Evolutionary conservation across 1,139 yeast genomes (phyloP), one percentile per base, ranked within the genome.

Genomic region (Taiozyma sp.): DNA sequence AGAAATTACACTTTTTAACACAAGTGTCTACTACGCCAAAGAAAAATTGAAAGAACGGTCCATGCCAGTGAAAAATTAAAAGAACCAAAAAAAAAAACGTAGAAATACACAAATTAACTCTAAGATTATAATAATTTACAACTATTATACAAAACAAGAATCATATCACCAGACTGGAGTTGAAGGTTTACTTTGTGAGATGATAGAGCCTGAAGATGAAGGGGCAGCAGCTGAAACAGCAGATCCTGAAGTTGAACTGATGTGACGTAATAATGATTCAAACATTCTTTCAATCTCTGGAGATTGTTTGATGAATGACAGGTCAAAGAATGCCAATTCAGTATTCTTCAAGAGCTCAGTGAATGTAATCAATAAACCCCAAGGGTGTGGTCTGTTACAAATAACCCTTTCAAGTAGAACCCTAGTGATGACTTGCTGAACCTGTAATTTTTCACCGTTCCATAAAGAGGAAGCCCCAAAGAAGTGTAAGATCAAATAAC

Each of bases 351-450:
- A 71, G 59, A 93, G 73, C 65, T 89, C 93, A 5, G 91, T 83
- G 63, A 92, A 87, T 3, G 96, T 85, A 49, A 90, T 83, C 56
- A 93, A 76, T 48, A 93, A 76, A 14, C 98, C 99, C 98, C 98
- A 93, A 58, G 97, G 97, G 68, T 93, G 98, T 36, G 99, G 99
- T 63, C 93, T 87, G 69, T 86, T 84, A 57, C 93, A 93, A 53
- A 91, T 76, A 51, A 90, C 80, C 65, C 98, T 81, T 70, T 93
- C 99, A 57, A 95, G 70, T 49, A 93, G 70, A 14, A 88, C 95
- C 57, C 99, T 78, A 4, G 91, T 79, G 52, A 91, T 84, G 50
- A 92, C 70, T 64, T 93, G 96, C 70, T 89, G 96, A n/a, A 89
- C 77, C 48, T 78, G 82, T 22, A n/a, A n/a, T n/a, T n/a, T n/a